phyloP scores from a whole-genome alignment of 805 yeast species.

The Tetrapisispora iriomotensis region DNA sequence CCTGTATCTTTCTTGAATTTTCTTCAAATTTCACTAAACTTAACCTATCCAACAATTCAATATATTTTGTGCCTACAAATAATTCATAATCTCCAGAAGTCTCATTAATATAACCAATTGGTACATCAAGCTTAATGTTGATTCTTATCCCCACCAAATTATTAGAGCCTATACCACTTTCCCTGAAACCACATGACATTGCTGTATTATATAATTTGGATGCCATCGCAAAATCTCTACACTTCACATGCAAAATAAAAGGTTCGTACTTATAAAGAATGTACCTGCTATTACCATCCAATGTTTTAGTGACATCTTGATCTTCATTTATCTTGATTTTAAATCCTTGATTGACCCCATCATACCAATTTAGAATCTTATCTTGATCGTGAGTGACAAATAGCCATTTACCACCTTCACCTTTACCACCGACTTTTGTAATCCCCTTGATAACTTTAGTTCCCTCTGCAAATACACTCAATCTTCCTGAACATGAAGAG shows the following conservation, averaged over 20 bases:
- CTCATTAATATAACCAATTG: constrained; percentile 50
- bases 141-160: constrained; percentile 70
- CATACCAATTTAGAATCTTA: constrained; percentile 42
- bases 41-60: constrained; percentile 42
- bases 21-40: constrained; percentile 58
- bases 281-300: constrained; percentile 34
- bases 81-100: constrained; percentile 24
- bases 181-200: constrained; percentile 79
- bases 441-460: constrained; percentile 31
- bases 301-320: neutral
- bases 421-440: constrained; percentile 65
- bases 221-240: constrained; percentile 53
- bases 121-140: constrained; percentile 58
- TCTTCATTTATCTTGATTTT: constrained; percentile 2
- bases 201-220: constrained; percentile 56
- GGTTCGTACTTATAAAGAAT: constrained; percentile 78
- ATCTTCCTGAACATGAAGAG: constrained; percentile 81
- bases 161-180: constrained; percentile 75
- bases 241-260: constrained; percentile 72
- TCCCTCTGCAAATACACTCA: constrained; percentile 76
- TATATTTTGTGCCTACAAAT: constrained; percentile 44
- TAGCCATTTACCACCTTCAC: constrained; percentile 76
- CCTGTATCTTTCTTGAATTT: constrained; percentile 47
- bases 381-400: constrained; percentile 61
- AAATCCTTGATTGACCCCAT: constrained; percentile 21